These are phyloP conservation scores for Ustilago lituana DNA, from an alignment of 1,284 basidiomycete species.

Conservation along the genomic window DNA sequence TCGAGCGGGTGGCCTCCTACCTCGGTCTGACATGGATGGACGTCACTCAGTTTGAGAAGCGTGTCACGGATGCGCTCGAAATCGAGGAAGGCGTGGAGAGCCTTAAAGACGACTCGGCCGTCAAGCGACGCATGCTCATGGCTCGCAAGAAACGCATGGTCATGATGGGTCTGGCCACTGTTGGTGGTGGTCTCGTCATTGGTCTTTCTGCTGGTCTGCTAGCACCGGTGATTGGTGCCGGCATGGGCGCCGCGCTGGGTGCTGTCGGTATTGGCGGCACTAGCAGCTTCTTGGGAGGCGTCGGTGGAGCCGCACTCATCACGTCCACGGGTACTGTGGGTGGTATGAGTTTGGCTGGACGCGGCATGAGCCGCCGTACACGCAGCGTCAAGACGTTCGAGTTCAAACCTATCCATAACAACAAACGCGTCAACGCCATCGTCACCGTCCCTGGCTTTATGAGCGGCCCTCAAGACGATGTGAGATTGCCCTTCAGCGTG, in stretches of 20 bases:
- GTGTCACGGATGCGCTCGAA: conserved; percentile 64
- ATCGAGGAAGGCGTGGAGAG: conserved; percentile 64
- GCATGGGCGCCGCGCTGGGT: conserved; percentile 64
- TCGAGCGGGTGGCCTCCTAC: conserved; percentile 60
- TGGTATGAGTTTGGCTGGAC: conserved; percentile 61
- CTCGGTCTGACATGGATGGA: conserved; percentile 66
- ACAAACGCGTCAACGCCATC: conserved; percentile 67
- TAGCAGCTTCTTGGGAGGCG: conserved; percentile 61
- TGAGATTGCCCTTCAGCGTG: conserved; percentile 64
- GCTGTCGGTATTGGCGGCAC: conserved; percentile 66
- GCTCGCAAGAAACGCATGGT: conserved; percentile 59
- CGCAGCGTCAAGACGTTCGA: conserved; percentile 65
- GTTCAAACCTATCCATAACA: conserved; percentile 66
- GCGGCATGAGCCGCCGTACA: conserved; percentile 64
- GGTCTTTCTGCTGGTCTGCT: conserved; percentile 64
- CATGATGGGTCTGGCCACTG: conserved; percentile 66
- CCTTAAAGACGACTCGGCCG: conserved; percentile 53
- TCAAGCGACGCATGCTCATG: conserved; percentile 48
- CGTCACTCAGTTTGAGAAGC: conserved; percentile 67
- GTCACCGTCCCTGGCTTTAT: conserved; percentile 64
- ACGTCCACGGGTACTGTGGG: conserved; percentile 64
- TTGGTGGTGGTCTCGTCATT: conserved; percentile 66
- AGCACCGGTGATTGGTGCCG: conserved; percentile 65
- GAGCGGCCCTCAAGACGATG: conserved; percentile 62
- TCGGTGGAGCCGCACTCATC: conserved; percentile 65